These are phyloP conservation scores for Curvularia spicifera DNA, from an alignment of 2,329 filamentous ascomycete species.

Conservation along the genomic window DNA sequence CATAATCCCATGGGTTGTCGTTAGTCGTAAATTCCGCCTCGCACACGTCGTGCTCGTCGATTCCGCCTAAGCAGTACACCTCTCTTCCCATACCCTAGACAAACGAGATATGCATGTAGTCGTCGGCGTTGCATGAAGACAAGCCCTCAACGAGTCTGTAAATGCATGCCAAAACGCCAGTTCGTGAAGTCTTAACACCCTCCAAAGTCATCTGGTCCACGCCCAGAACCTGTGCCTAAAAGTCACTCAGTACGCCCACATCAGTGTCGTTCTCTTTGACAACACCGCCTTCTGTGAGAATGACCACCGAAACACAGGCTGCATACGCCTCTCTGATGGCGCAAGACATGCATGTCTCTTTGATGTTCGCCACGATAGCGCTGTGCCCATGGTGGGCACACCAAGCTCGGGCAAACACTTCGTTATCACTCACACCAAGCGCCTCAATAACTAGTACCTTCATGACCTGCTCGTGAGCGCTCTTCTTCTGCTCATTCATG, in stretches of 20 bases:
- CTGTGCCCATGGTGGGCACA: slow-evolving; percentile 76
- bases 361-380: slow-evolving; percentile 72
- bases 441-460: slow-evolving; percentile 75
- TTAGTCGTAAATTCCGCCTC: slow-evolving; percentile 15
- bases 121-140: slow-evolving; percentile 9
- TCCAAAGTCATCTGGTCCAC: background rate
- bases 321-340: slow-evolving; percentile 78
- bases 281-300: slow-evolving; percentile 60
- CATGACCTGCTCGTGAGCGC: slow-evolving; percentile 55
- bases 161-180: slow-evolving; percentile 16
- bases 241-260: slow-evolving; percentile 14
- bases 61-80: slow-evolving; percentile 2
- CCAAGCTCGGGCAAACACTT: slow-evolving; percentile 78
- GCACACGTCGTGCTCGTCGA: background rate
- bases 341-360: slow-evolving; percentile 75
- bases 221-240: background rate
- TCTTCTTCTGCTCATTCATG: slow-evolving; percentile 27
- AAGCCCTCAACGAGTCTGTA: slow-evolving; percentile 8
- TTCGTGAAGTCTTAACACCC: background rate
- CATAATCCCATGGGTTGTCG: slow-evolving; percentile 11
- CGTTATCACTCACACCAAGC: slow-evolving; percentile 75
- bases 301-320: slow-evolving; percentile 73
- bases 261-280: slow-evolving; percentile 54
- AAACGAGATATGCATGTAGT: slow-evolving; percentile 10
- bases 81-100: background rate